Conservation (phyloP, 805 yeast genomes). For the Nakazawaea laoshanensis region DNA sequence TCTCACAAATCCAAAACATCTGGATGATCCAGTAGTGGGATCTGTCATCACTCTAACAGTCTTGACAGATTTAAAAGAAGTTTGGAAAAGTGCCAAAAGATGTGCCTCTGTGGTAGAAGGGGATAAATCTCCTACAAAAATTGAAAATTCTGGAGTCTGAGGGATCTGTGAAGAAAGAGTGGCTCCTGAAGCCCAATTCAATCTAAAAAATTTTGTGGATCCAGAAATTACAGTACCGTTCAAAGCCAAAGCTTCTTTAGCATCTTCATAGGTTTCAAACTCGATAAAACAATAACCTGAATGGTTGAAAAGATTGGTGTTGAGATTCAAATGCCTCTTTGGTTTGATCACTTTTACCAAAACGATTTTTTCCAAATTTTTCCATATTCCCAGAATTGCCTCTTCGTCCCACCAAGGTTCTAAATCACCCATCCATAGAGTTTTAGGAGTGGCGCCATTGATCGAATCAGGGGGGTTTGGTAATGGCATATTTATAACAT, state of each 20-base stretch:
- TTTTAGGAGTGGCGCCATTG: slow-evolving; percentile 42
- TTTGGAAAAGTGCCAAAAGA: slow-evolving; percentile 61
- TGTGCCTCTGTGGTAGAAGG: slow-evolving; percentile 79
- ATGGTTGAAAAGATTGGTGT: slow-evolving; percentile 17
- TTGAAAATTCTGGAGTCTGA: slow-evolving; percentile 66
- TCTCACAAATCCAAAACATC: slow-evolving; percentile 78
- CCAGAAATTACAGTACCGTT: slow-evolving; percentile 64
- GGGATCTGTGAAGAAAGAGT: slow-evolving; percentile 64
- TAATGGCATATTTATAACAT: slow-evolving; percentile 24
- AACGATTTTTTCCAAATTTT: slow-evolving; percentile 44
- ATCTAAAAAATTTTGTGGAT: slow-evolving; percentile 53
- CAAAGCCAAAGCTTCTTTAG: slow-evolving; percentile 56
- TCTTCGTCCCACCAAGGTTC: slow-evolving; percentile 74
- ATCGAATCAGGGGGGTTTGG: slow-evolving; percentile 49
- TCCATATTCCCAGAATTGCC: slow-evolving; percentile 53
- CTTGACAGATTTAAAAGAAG: slow-evolving; percentile 55
- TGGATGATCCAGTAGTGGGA: slow-evolving; percentile 66
- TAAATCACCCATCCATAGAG: slow-evolving; percentile 85
- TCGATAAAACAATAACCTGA: slow-evolving; percentile 76
- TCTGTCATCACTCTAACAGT: slow-evolving; percentile 85
- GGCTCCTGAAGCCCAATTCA: slow-evolving; percentile 83
- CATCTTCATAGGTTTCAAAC: slow-evolving; percentile 59
- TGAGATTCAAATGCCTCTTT: slow-evolving; percentile 24
- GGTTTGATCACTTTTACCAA: slow-evolving; percentile 58
- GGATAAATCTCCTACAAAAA: slow-evolving; percentile 78